phyloP scores from a whole-genome alignment of 2,329 filamentous ascomycete genomes.

The Zymoseptoria tritici region DNA sequence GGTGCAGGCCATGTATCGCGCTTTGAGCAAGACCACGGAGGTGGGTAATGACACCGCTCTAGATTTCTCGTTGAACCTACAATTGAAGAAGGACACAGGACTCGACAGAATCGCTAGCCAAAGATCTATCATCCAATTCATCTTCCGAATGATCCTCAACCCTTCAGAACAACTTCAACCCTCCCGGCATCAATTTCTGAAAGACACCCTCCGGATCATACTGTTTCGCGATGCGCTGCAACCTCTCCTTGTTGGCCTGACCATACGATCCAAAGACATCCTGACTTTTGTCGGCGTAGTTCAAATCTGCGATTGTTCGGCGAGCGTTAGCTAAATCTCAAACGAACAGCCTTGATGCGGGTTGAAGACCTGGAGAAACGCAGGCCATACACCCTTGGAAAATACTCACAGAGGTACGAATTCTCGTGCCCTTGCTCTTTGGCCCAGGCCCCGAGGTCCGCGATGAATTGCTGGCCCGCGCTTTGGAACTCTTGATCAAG shows the following conservation, averaged over 20 bases:
- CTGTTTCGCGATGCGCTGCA: constrained; percentile 2
- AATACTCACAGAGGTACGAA: neutral
- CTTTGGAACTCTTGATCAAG: neutral
- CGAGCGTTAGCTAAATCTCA: too few relatives aligned
- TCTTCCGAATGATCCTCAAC: neutral
- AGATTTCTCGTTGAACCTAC: too few relatives aligned
- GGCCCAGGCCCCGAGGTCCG: neutral
- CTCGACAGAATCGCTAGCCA: too few relatives aligned
- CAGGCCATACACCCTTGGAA: too few relatives aligned
- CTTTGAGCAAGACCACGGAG: too few relatives aligned
- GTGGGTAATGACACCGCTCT: too few relatives aligned
- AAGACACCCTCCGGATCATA: constrained; percentile 11
- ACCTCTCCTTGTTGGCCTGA: constrained; percentile 5
- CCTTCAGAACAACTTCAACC: constrained; percentile 5
- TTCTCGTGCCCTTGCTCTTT: constrained; percentile 1
- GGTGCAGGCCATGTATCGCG: too few relatives aligned
- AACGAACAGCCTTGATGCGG: too few relatives aligned
- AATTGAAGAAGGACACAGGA: too few relatives aligned
- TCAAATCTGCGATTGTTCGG: neutral
- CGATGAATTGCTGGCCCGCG: neutral
- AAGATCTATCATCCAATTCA: too few relatives aligned
- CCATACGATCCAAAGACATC: constrained; percentile 8
- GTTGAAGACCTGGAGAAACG: too few relatives aligned
- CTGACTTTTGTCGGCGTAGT: constrained; percentile 9
- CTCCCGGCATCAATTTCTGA: constrained; percentile 8